Percentiles rank a stretch among this genome's conserved stretches.
These are phyloP conservation scores for Aureobasidium sp. DNA, from an alignment of 2,329 filamentous ascomycete species.

Conservation along the genomic window DNA sequence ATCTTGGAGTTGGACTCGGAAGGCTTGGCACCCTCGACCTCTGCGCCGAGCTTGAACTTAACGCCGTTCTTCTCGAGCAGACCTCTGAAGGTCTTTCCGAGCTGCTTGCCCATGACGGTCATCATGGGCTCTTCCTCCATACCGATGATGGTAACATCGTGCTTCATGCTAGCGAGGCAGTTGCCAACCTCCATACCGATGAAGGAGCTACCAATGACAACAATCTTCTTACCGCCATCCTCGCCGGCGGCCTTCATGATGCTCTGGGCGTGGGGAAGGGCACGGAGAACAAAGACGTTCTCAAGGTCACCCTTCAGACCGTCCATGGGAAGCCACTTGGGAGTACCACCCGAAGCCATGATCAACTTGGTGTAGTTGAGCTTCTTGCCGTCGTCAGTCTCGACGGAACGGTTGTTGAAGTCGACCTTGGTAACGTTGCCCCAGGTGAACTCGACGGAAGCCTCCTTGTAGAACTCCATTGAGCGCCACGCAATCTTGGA, in stretches of 20 bases:
- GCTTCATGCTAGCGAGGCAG: slow-evolving; percentile 62
- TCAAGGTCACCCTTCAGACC: slow-evolving; percentile 72
- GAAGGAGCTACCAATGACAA: slow-evolving; percentile 86
- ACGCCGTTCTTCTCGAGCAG: slow-evolving; percentile 77
- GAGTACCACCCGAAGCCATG: slow-evolving; percentile 75
- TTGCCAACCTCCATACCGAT: slow-evolving; percentile 98
- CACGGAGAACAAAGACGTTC: slow-evolving; percentile 81
- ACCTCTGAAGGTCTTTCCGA: slow-evolving; percentile 72
- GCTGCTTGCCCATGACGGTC: slow-evolving; percentile 70
- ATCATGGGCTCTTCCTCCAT: slow-evolving; percentile 82
- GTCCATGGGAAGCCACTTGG: slow-evolving; percentile 64
- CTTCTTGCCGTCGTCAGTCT: slow-evolving; percentile 64
- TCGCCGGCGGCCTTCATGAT: slow-evolving; percentile 72
- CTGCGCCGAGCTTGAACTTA: slow-evolving; percentile 74
- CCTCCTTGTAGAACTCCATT: slow-evolving; percentile 63
- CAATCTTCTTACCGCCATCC: slow-evolving; percentile 80
- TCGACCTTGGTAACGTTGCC: slow-evolving; percentile 63
- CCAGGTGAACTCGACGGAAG: slow-evolving; percentile 45
- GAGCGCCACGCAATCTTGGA: slow-evolving; percentile 70
- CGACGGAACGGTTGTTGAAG: slow-evolving; percentile 62
- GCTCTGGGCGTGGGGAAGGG: slow-evolving; percentile 63
- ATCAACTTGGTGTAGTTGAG: slow-evolving; percentile 79
- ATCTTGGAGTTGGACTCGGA: slow-evolving; percentile 57
- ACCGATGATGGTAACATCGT: slow-evolving; percentile 77
- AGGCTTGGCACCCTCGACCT: slow-evolving; percentile 73